These are phyloP conservation scores for Pestalotiopsis sp. DNA, from an alignment of 2,329 filamentous ascomycete species.

Conservation along the genomic window DNA sequence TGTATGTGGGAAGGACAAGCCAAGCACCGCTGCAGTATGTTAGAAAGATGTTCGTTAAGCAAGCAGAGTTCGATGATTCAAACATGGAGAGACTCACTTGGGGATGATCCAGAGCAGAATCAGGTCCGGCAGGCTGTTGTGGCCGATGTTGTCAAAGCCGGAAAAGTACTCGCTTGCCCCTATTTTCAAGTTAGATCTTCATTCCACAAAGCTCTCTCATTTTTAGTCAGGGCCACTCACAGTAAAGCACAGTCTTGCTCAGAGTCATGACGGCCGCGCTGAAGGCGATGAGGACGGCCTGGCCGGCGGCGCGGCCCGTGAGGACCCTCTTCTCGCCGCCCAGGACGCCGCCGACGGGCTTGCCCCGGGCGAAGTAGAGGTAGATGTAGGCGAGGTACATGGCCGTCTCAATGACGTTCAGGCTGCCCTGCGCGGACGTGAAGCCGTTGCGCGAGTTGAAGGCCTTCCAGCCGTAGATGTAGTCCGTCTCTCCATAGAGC, in stretches of 20 bases:
- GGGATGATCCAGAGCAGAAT: slow-evolving; percentile 58
- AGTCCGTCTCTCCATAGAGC: slow-evolving; percentile 77
- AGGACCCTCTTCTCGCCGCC: slow-evolving; percentile 32
- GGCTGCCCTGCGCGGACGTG: slow-evolving; percentile 68
- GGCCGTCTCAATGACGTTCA: slow-evolving; percentile 69
- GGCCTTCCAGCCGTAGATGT: slow-evolving; percentile 78
- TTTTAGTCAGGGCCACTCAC: slow-evolving; percentile 36
- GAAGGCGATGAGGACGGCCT: slow-evolving; percentile 50
- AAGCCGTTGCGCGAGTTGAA: slow-evolving; percentile 71
- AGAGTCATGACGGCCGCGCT: slow-evolving; percentile 59
- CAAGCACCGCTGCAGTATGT: slow-evolving; percentile 48
- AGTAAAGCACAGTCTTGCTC: slow-evolving; percentile 63
- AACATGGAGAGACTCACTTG: slow-evolving; percentile 44
- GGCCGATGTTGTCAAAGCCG: slow-evolving; percentile 56
- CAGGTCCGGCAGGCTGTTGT: slow-evolving; percentile 47
- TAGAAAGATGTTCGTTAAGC: not conserved
- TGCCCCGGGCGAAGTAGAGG: slow-evolving; percentile 32
- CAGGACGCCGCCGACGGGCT: slow-evolving; percentile 16
- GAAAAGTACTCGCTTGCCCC: slow-evolving; percentile 59
- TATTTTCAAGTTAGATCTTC: slow-evolving; percentile 24
- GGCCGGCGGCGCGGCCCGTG: slow-evolving; percentile 41
- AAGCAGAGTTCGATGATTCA: too few relatives aligned
- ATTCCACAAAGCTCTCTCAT: not conserved
- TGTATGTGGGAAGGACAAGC: slow-evolving; percentile 53
- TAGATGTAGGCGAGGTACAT: slow-evolving; percentile 62